Conservation (phyloP, 805 yeast species). For the Starmerella cellae region DNA sequence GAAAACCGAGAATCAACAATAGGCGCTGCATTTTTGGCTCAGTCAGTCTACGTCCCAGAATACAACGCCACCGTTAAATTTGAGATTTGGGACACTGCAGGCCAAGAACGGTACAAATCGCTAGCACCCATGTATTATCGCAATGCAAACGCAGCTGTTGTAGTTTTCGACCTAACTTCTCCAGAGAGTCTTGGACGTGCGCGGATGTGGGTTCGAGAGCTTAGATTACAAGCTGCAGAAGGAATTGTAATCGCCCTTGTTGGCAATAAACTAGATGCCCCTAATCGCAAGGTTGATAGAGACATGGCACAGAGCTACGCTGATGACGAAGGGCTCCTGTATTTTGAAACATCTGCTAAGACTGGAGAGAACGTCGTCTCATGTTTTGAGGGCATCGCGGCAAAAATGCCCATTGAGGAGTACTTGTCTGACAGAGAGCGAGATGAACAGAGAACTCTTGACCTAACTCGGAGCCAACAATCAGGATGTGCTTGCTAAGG, state of each 20-base stretch:
- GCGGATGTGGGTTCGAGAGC: slow-evolving; percentile 80
- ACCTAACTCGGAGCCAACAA: slow-evolving; percentile 16
- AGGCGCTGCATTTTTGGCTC: slow-evolving; percentile 96
- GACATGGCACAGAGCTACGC: slow-evolving; percentile 38
- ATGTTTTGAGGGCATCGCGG: slow-evolving; percentile 36
- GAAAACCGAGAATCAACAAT: slow-evolving; percentile 78
- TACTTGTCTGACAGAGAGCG: slow-evolving; percentile 22
- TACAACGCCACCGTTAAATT: slow-evolving; percentile 33
- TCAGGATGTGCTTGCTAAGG: slow-evolving; percentile 28
- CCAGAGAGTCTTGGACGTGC: slow-evolving; percentile 61
- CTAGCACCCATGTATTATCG: slow-evolving; percentile 75
- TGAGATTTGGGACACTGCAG: slow-evolving; percentile 83
- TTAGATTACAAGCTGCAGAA: slow-evolving; percentile 65
- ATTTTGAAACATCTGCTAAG: slow-evolving; percentile 57
- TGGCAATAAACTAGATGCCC: slow-evolving; percentile 68
- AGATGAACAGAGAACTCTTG: slow-evolving; percentile 19
- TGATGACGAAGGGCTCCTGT: slow-evolving; percentile 38
- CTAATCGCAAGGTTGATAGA: slow-evolving; percentile 33
- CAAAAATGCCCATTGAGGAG: slow-evolving; percentile 35
- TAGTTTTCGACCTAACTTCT: slow-evolving; percentile 73
- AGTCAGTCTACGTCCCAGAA: slow-evolving; percentile 41
- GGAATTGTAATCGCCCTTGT: slow-evolving; percentile 70
- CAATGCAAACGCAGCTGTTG: slow-evolving; percentile 69
- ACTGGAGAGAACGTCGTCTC: slow-evolving; percentile 47
- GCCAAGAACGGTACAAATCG: slow-evolving; percentile 77